These are phyloP conservation scores for Eragrostis tef DNA, from an alignment of 202 grass and related monocot species.

Conservation along the genomic window DNA sequence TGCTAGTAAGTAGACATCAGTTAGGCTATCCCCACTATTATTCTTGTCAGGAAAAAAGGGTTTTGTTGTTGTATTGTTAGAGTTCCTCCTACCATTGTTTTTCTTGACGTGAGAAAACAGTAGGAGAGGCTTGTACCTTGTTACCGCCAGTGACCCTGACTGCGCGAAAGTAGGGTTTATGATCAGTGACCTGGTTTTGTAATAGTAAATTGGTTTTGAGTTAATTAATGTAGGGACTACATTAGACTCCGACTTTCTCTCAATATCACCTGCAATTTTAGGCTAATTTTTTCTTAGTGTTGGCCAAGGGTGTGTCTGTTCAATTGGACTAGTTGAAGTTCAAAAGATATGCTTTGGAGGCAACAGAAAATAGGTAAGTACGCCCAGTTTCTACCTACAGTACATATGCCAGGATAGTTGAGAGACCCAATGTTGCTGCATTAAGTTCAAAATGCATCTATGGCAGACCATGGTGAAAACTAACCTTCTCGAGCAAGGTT, in stretches of 20 bases:
- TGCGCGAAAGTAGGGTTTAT: neutral
- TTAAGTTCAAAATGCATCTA: constrained; percentile 11
- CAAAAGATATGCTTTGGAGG: neutral
- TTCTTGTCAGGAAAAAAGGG: constrained; percentile 1
- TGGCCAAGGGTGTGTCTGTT: neutral
- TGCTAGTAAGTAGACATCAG: neutral
- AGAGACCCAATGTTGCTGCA: constrained; percentile 1
- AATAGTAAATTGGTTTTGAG: constrained; percentile 1
- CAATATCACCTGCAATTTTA: neutral
- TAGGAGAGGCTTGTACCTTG: no score
- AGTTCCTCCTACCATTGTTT: neutral
- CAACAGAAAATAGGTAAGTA: constrained; percentile 31
- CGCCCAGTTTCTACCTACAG: constrained; percentile 5
- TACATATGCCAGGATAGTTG: constrained; percentile 8
- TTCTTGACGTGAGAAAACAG: no score
- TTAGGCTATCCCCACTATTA: neutral
- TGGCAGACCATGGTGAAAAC: neutral
- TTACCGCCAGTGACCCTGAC: neutral
- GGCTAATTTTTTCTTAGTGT: neutral
- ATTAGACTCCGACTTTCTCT: neutral
- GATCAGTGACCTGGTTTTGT: neutral
- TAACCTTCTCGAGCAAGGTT: constrained; percentile 22
- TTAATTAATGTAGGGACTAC: neutral
- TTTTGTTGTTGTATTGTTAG: neutral
- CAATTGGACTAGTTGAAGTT: neutral